Evolutionary conservation across 2,329 filamentous ascomycete genomes (phyloP).

Genomic region (Venturia asperata): DNA sequence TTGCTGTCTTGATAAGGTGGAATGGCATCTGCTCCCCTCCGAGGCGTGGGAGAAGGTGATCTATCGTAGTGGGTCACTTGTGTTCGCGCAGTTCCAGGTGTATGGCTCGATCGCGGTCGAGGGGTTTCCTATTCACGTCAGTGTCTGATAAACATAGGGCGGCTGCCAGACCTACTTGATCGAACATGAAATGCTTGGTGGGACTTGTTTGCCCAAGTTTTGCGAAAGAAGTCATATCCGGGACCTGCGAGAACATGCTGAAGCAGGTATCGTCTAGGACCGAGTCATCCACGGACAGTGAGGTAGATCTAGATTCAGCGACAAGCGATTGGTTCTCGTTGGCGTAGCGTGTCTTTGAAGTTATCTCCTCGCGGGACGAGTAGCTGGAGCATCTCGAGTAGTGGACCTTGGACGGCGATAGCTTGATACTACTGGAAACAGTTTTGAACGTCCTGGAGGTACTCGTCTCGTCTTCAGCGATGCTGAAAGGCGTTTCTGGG

Average conservation of each 20-base stretch:
- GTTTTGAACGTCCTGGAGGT: slow-evolving; percentile 1
- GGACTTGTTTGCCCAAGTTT: slow-evolving; percentile 56
- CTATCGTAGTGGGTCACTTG: slow-evolving; percentile 32
- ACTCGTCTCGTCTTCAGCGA: slow-evolving; percentile 18
- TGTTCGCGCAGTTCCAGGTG: slow-evolving; percentile 44
- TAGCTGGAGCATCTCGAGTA: slow-evolving; percentile 2
- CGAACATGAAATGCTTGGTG: slow-evolving; percentile 31
- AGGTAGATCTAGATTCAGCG: slow-evolving; percentile 17
- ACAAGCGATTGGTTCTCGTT: slow-evolving; percentile 20
- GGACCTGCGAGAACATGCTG: slow-evolving; percentile 83
- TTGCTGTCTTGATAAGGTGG: slow-evolving; percentile 37
- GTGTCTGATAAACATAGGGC: neutral
- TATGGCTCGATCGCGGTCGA: slow-evolving; percentile 34
- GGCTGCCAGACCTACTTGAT: slow-evolving; percentile 24
- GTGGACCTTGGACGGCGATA: slow-evolving; percentile 9
- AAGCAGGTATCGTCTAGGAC: slow-evolving; percentile 63
- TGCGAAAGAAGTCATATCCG: slow-evolving; percentile 78
- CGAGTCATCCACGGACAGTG: slow-evolving; percentile 30
- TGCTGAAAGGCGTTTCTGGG: slow-evolving; percentile 9
- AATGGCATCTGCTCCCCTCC: slow-evolving; percentile 37
- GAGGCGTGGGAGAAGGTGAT: slow-evolving; percentile 48
- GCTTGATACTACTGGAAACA: slow-evolving; percentile 6
- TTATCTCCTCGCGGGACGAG: slow-evolving; percentile 2
- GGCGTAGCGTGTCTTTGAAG: neutral
- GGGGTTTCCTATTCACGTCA: slow-evolving; percentile 27